Percentiles rank a stretch among this genome's conserved stretches.
phyloP scores from a whole-genome alignment of 345 rosid genomes.

The Lepidium sativum region DNA sequence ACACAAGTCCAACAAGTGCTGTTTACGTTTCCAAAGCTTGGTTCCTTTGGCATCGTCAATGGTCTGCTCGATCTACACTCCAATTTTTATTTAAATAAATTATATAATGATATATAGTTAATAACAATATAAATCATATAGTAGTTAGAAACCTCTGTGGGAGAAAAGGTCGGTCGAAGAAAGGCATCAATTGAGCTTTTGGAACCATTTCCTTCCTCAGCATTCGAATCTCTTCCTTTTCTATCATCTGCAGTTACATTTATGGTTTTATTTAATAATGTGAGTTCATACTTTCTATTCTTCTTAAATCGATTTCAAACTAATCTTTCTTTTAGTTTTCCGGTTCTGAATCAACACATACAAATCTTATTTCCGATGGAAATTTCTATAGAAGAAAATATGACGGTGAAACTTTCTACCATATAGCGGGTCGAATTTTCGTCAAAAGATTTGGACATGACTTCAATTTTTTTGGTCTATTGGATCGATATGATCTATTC shows the following conservation, averaged over 20 bases:
- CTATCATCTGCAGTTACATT: conserved; percentile 43
- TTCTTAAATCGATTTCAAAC: not conserved
- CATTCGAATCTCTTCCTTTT: conserved; percentile 62
- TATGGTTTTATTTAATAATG: not conserved
- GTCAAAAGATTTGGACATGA: no score
- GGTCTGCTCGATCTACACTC: conserved; percentile 60
- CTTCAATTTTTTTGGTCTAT: no score
- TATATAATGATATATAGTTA: not conserved
- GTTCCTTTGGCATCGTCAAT: conserved; percentile 68
- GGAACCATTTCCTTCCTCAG: conserved; percentile 85
- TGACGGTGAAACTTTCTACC: no score
- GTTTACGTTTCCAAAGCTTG: conserved; percentile 43
- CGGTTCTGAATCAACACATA: not conserved
- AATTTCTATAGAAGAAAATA: no score
- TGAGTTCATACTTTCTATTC: not conserved
- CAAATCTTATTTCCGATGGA: no score
- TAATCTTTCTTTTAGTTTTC: not conserved
- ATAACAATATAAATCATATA: not conserved
- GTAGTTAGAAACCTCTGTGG: conserved; percentile 48
- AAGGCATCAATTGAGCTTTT: conserved; percentile 81
- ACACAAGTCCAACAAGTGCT: conserved; percentile 54
- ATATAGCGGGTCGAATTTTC: no score
- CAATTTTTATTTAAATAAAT: not conserved
- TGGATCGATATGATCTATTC: no score
- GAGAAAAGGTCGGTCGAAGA: conserved; percentile 62